Evolutionary conservation across 257 asterid genomes (phyloP), one percentile per base, ranked within the genome.

Genomic region (Fraxinus excelsior): DNA sequence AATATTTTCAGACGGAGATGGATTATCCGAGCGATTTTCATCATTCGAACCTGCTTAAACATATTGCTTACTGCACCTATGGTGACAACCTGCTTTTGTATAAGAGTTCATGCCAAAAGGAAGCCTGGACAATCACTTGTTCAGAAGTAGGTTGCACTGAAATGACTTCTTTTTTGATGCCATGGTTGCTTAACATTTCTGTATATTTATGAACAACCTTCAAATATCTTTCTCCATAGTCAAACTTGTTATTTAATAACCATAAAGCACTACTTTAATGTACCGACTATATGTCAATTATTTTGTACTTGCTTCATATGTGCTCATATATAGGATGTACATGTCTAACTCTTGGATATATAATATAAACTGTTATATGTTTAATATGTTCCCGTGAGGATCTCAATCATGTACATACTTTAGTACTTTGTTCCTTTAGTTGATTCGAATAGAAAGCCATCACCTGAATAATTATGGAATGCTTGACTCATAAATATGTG

Each of bases 101-200:
- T 72, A 81, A 3, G 78, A 80, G 77, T 80, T 80, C 74, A 72
- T 80, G 78, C 81, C 74, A 0, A 76, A 72, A 76, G 84, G 84
- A 44, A 80, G 78, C 72, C 31, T 80, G 78, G 81, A 65, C 68
- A 70, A 76, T 37, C 75, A 76, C 35, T 70, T 76, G 51, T 76
- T 67, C 62, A 25, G 74, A 73, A 62, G 85, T 78, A 70, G 9
- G 81, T 81, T 12, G 5, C 25, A 53, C 64, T 53, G 8, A 4
- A 16, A 53, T 53, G 18, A 18, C 64, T 53, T 53, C 23, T 16
- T 4, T 3, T 49, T 18, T 6, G 3, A 4, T 19, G 7, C 16
- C 6, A 2, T 19, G 6, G 64, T 19, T 53, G 21, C 64, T 53
- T 18, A 16, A 53, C 16, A 12, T 46, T 46, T 46, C 56, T 9